phyloP scores from a whole-genome alignment of 495 filamentous ascomycete species.

The Jackrogersella multiformis region DNA sequence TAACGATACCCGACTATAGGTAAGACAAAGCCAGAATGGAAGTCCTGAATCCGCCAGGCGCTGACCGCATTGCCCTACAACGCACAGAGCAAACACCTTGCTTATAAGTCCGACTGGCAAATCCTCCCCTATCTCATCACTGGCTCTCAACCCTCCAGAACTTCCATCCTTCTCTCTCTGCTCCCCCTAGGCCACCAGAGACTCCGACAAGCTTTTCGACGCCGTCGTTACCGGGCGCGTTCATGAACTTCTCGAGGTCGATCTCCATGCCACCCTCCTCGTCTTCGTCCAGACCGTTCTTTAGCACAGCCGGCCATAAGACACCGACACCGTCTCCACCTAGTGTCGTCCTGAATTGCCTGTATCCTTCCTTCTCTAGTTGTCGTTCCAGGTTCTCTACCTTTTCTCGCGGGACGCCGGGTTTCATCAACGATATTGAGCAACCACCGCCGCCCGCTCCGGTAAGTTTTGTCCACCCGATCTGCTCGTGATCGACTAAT shows the following conservation, averaged over 20 bases:
- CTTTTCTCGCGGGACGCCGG: conserved; percentile 58
- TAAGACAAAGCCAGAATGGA: background rate
- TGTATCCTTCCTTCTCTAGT: conserved; percentile 79
- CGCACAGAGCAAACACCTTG: background rate
- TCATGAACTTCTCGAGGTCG: conserved; percentile 89
- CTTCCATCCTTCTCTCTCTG: conserved; percentile 86
- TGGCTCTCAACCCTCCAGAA: conserved; percentile 80
- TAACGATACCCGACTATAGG: background rate
- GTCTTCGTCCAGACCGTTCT: conserved; percentile 71
- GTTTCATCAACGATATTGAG: conserved; percentile 88
- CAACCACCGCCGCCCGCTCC: conserved; percentile 95
- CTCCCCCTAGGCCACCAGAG: conserved; percentile 57
- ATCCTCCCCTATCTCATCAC: conserved; percentile 19
- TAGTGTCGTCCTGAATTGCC: conserved; percentile 84
- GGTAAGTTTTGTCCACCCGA: conserved; percentile 97
- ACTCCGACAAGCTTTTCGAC: conserved; percentile 80
- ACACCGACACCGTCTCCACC: conserved; percentile 94
- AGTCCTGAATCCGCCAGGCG: background rate
- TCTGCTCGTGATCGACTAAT: conserved; percentile 85
- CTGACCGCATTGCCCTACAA: background rate
- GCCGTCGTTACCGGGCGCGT: conserved; percentile 79
- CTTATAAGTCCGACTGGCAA: background rate
- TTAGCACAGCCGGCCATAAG: conserved; percentile 86
- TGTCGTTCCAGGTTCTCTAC: conserved; percentile 69
- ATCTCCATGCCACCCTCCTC: conserved; percentile 88